A percentile compares a stretch with the other conserved stretches of the same genome.
Conservation (phyloP, 2,329 filamentous ascomycete genomes). For the Fonsecaea nubica region DNA sequence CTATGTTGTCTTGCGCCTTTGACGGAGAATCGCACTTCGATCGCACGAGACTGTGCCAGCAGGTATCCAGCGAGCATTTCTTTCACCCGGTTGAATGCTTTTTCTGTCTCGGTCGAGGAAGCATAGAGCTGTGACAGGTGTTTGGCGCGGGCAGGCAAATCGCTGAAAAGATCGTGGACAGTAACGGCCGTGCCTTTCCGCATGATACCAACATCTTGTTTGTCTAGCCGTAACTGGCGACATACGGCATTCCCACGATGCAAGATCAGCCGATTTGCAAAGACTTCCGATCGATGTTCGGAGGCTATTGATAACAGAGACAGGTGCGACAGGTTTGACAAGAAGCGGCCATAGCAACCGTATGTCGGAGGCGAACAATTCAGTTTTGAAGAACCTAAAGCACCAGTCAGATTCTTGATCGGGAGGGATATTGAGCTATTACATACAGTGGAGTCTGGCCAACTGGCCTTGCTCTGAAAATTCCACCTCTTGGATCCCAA, state of each 20-base stretch:
- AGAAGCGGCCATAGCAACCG: constrained; percentile 74
- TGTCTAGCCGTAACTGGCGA: constrained; percentile 62
- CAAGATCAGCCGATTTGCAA: constrained; percentile 22
- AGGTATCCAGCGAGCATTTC: constrained; percentile 67
- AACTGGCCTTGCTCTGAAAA: constrained; percentile 56
- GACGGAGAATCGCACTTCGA: constrained; percentile 19
- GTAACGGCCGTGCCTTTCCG: constrained; percentile 76
- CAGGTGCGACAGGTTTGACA: constrained; percentile 76
- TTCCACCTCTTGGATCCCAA: constrained; percentile 75
- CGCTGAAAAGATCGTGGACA: constrained; percentile 83
- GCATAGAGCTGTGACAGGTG: constrained; percentile 67
- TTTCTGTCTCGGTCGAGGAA: constrained; percentile 60
- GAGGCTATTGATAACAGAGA: constrained; percentile 81
- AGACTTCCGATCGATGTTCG: constrained; percentile 57
- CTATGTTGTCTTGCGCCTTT: constrained; percentile 9
- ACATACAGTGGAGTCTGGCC: constrained; percentile 69
- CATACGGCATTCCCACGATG: constrained; percentile 67
- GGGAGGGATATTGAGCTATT: neutral
- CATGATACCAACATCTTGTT: constrained; percentile 61
- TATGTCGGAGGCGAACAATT: constrained; percentile 57
- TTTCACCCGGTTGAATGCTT: constrained; percentile 70
- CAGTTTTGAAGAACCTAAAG: constrained; percentile 78
- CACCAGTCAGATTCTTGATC: constrained; percentile 33
- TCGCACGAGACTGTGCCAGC: constrained; percentile 67
- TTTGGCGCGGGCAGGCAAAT: constrained; percentile 88